Evolutionary conservation across 768 basidiomycete species (phyloP).

Genomic region (Podaxis pistillaris): DNA sequence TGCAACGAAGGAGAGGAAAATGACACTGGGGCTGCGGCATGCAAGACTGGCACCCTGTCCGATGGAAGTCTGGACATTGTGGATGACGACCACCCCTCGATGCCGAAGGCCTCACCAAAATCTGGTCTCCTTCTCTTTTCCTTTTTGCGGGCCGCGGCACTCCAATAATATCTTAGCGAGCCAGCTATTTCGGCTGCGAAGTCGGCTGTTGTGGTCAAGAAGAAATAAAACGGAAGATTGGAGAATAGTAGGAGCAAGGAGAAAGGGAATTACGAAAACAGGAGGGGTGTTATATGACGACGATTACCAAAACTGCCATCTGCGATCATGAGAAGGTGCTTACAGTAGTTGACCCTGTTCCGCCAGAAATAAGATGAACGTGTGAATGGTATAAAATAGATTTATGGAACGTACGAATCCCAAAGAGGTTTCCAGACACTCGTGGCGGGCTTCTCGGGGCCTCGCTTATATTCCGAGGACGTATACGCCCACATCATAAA

Average conservation of each 20-base stretch:
- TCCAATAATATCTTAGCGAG: constrained; percentile 60
- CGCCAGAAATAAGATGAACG: not conserved
- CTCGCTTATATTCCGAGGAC: constrained; percentile 59
- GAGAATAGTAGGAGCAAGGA: not conserved
- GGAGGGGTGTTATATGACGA: not conserved
- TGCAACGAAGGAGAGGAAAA: not conserved
- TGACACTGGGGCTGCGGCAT: not conserved
- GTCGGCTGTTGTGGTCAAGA: constrained; percentile 43
- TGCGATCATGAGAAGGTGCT: constrained; percentile 5
- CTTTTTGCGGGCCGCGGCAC: constrained; percentile 5
- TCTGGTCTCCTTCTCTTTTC: constrained; percentile 19
- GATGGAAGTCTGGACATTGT: not conserved
- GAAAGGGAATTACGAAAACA: not conserved
- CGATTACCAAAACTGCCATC: not conserved
- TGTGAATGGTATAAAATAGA: constrained; percentile 18
- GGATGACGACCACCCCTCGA: constrained; percentile 15
- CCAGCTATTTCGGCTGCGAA: constrained; percentile 62
- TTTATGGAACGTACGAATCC: constrained; percentile 52
- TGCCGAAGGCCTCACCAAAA: constrained; percentile 40
- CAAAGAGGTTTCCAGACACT: constrained; percentile 68
- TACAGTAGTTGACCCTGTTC: constrained; percentile 32
- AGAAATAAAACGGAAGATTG: not conserved
- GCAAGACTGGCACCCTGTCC: not conserved
- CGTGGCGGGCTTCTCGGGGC: constrained; percentile 40
- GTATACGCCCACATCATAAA: constrained; percentile 87